Percentiles rank a stretch among this genome's conserved stretches.
Conservation (phyloP, 176 grass and related monocot genomes). For the Tillandsia leiboldiana region DNA sequence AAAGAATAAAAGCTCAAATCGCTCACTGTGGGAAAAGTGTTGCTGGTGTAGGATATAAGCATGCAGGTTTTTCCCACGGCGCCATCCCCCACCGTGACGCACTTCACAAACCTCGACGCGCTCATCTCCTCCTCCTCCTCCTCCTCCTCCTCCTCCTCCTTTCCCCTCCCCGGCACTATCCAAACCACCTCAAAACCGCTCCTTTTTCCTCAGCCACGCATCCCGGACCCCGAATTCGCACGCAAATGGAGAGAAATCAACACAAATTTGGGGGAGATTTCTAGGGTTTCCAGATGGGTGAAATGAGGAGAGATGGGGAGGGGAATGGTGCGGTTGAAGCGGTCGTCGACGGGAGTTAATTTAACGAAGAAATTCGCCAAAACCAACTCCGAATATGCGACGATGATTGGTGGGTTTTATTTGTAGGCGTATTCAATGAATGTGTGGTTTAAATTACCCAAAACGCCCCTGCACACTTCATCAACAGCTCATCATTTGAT, state of each 20-base stretch:
- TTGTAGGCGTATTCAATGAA: no score
- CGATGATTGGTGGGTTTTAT: no score
- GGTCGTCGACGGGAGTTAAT: not conserved
- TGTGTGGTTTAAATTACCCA: no score
- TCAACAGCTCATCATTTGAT: no score
- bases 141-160: conserved; percentile 3
- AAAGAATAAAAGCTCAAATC: not conserved
- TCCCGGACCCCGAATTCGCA: not conserved
- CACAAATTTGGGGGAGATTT: not conserved
- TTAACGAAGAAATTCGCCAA: no score
- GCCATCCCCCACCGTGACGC: conserved; percentile 40
- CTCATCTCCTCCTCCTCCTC: conserved; percentile 23
- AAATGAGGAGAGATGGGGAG: not conserved
- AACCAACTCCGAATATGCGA: no score
- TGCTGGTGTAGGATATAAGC: conserved; percentile 45
- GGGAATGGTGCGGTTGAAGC: conserved; percentile 14
- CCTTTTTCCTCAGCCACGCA: not conserved
- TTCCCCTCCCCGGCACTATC: not conserved
- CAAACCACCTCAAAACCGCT: not conserved
- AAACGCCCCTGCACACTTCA: no score
- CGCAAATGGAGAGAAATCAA: not conserved
- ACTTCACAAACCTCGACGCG: conserved; percentile 42
- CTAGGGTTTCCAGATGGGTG: no score
- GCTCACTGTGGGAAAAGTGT: conserved; percentile 31
- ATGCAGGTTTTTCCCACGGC: conserved; percentile 41